phyloP scores from a whole-genome alignment of 306 rosid genomes.

The Medicago ruthenica region DNA sequence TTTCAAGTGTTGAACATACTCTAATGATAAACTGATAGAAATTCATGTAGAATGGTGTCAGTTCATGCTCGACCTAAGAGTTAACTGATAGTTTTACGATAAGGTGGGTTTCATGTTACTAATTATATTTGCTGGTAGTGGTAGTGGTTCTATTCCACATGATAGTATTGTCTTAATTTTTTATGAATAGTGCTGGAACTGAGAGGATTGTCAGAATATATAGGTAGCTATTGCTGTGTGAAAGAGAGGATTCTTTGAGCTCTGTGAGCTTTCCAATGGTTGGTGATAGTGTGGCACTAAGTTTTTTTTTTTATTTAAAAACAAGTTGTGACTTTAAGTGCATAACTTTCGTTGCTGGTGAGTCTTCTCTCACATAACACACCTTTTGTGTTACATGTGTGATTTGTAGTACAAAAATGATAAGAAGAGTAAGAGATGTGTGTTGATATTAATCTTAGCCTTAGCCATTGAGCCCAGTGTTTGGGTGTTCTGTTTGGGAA shows the following conservation, averaged over 20 bases:
- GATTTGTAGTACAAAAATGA: constrained; percentile 42
- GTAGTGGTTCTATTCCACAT: too few species aligned
- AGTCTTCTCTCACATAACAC: constrained; percentile 81
- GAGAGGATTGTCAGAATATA: too few species aligned
- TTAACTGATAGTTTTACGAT: too few species aligned
- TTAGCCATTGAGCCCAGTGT: background rate
- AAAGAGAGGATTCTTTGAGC: constrained; percentile 74
- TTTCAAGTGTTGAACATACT: too few species aligned
- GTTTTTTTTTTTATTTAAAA: constrained; percentile 46
- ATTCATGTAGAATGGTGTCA: too few species aligned
- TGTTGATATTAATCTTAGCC: background rate
- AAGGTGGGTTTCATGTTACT: too few species aligned
- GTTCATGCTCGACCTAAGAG: too few species aligned
- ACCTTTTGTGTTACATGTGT: constrained; percentile 70
- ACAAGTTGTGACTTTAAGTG: constrained; percentile 66
- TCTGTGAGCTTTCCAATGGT: constrained; percentile 63
- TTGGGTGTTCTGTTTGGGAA: background rate
- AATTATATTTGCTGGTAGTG: too few species aligned
- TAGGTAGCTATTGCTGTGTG: constrained; percentile 42
- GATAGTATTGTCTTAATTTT: too few species aligned
- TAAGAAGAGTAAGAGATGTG: constrained; percentile 36
- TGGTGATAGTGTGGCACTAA: constrained; percentile 59
- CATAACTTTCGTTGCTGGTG: constrained; percentile 55
- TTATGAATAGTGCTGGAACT: too few species aligned
- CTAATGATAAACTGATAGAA: too few species aligned